Percentiles rank a stretch among this genome's conserved stretches.
These are phyloP conservation scores for Colletotrichum cereale DNA, from an alignment of 2,329 filamentous ascomycete species.

Conservation along the genomic window DNA sequence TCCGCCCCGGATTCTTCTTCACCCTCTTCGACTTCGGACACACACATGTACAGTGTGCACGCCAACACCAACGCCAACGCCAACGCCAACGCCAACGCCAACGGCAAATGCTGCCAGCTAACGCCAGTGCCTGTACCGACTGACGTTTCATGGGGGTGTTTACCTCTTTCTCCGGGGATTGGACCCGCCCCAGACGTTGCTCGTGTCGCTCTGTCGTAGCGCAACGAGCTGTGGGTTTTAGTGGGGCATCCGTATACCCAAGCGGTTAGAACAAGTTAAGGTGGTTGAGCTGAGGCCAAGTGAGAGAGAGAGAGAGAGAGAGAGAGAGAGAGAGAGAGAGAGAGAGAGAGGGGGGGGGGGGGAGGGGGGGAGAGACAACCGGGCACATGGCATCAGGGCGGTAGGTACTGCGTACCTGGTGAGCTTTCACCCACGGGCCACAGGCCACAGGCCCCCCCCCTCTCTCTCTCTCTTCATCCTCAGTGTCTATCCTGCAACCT, in stretches of 20 bases:
- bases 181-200: conserved; percentile 22
- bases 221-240: conserved; percentile 1
- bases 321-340: background rate
- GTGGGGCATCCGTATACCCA: background rate
- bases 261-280: conserved; percentile 4
- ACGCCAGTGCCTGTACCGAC: background rate
- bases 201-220: conserved; percentile 36
- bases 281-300: conserved; percentile 3
- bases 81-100: background rate
- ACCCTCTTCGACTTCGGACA: background rate
- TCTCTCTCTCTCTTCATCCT: background rate
- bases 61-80: background rate
- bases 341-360: too few species aligned
- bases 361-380: too few species aligned
- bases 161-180: background rate
- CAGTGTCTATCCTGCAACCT: background rate
- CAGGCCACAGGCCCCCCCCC: background rate
- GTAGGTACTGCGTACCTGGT: background rate
- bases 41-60: background rate
- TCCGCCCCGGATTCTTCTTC: background rate
- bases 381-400: background rate
- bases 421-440: too few species aligned
- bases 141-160: background rate
- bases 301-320: background rate
- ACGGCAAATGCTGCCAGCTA: background rate